phyloP scores from a whole-genome alignment of 192 early-diverging fungal species.

The Dimargaris xerosporica region DNA sequence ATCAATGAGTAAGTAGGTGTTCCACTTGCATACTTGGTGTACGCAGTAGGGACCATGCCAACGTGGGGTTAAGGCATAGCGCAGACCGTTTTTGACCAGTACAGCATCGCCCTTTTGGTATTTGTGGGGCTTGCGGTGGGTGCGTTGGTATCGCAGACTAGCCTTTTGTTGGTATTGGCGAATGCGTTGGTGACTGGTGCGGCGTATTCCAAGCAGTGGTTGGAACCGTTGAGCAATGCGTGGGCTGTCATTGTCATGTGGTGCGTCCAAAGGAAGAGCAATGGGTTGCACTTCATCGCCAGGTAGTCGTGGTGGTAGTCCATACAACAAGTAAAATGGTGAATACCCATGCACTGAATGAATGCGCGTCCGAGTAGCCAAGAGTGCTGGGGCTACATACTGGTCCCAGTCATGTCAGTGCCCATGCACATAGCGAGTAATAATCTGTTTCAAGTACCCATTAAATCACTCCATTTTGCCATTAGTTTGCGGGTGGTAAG shows the following conservation, averaged over 20 bases:
- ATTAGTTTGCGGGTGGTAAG: constrained; percentile 13
- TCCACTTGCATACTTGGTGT: neutral
- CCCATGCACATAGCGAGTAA: neutral
- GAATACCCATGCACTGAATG: neutral
- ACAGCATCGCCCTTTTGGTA: neutral
- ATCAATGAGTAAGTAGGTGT: neutral
- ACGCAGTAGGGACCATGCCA: neutral
- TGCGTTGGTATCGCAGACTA: neutral
- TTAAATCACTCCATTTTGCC: constrained; percentile 15
- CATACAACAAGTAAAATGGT: neutral
- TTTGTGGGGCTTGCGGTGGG: neutral
- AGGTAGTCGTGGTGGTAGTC: neutral
- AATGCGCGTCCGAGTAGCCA: neutral
- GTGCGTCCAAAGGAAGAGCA: neutral
- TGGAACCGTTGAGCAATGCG: neutral
- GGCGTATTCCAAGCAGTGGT: neutral
- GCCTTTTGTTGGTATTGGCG: neutral
- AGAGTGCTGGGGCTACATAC: neutral
- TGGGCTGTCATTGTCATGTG: neutral
- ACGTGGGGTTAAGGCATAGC: neutral
- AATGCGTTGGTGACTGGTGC: neutral
- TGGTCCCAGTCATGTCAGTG: constrained; percentile 11
- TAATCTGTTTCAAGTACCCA: constrained; percentile 6
- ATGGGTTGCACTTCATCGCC: neutral
- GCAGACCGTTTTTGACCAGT: neutral